phyloP scores from a whole-genome alignment of 2,329 filamentous ascomycete genomes.

The Dothideomycetes sp. region DNA sequence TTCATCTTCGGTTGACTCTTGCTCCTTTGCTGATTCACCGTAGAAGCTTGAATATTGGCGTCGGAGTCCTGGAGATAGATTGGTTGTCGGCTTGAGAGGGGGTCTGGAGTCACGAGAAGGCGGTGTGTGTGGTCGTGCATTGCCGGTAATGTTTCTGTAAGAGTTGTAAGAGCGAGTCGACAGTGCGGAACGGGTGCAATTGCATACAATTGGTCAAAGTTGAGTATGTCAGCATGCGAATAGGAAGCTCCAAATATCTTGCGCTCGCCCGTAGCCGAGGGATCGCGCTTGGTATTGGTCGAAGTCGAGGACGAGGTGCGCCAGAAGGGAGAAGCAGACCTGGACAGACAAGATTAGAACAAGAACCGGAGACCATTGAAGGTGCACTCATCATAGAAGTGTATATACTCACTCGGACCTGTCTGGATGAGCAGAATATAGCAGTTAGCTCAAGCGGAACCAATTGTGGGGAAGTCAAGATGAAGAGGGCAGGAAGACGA shows the following conservation, averaged over 20 bases:
- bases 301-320: conserved; percentile 45
- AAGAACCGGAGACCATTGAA: background rate
- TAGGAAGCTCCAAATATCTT: conserved; percentile 90
- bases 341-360: conserved; percentile 31
- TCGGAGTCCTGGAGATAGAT: conserved; percentile 49
- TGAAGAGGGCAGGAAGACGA: conserved; percentile 39
- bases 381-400: conserved; percentile 8
- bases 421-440: conserved; percentile 21
- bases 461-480: conserved; percentile 8
- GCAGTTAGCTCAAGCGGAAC: conserved; percentile 10
- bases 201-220: conserved; percentile 68
- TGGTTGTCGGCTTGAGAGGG: conserved; percentile 45
- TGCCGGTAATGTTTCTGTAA: conserved; percentile 22
- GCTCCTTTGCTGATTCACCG: conserved; percentile 72
- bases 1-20: conserved; percentile 51
- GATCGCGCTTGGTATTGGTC: conserved; percentile 41
- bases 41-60: conserved; percentile 74
- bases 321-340: conserved; percentile 87
- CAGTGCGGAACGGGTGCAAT: too few relatives aligned
- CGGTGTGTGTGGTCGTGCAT: conserved; percentile 62
- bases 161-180: background rate
- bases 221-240: conserved; percentile 90
- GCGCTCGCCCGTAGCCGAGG: conserved; percentile 51
- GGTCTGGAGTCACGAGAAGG: conserved; percentile 51
- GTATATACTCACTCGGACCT: conserved; percentile 25